Evolutionary conservation across 1,284 basidiomycete species (phyloP).

Genomic region (Porogramme epimiltina): DNA sequence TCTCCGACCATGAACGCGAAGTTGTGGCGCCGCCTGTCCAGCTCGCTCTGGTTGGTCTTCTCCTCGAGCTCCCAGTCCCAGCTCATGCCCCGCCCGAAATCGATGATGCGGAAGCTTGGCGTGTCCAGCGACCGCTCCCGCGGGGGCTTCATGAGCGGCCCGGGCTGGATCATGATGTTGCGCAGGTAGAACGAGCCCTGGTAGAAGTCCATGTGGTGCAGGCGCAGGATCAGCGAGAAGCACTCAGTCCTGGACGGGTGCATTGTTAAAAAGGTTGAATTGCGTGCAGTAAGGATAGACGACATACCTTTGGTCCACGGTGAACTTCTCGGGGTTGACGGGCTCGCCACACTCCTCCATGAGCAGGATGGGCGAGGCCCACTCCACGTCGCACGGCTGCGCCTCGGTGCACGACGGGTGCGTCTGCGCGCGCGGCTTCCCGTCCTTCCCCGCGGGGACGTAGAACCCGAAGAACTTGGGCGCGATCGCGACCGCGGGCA

Average conservation of each 20-base stretch:
- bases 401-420: conserved; percentile 5
- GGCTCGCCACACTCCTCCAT: conserved; percentile 51
- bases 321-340: conserved; percentile 33
- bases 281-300: neutral
- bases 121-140: conserved; percentile 20
- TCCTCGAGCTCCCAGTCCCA: conserved; percentile 5
- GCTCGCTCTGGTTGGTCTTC: neutral
- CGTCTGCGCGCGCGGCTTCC: conserved; percentile 3
- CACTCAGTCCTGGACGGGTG: conserved; percentile 37
- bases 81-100: conserved; percentile 44
- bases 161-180: conserved; percentile 50
- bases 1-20: conserved; percentile 6
- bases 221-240: conserved; percentile 42
- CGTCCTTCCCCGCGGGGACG: conserved; percentile 25
- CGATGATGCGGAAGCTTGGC: conserved; percentile 52
- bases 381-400: conserved; percentile 17
- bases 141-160: conserved; percentile 41
- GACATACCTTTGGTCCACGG: conserved; percentile 36
- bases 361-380: conserved; percentile 47
- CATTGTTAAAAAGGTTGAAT: neutral
- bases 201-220: conserved; percentile 41
- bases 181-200: conserved; percentile 46
- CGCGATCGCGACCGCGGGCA: conserved; percentile 47
- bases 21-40: conserved; percentile 8
- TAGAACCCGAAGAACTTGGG: conserved; percentile 62